Percentiles rank a stretch among this genome's conserved stretches.
phyloP scores from a whole-genome alignment of 2,329 filamentous ascomycete species.

The Aspergillus quadrilineatus region DNA sequence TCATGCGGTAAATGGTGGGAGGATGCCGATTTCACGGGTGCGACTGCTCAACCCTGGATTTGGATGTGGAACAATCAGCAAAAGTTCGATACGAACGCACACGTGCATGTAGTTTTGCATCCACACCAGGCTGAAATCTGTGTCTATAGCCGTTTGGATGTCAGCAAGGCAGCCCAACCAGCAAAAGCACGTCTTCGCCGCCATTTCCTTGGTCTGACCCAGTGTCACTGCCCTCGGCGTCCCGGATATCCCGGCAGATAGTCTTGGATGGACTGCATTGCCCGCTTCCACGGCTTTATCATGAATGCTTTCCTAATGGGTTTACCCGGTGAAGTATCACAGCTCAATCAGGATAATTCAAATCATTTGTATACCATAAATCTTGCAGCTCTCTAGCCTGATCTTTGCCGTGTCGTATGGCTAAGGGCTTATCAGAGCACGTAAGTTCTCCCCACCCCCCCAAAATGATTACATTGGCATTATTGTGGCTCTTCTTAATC shows the following conservation, averaged over 20 bases:
- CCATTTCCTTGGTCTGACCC: background rate
- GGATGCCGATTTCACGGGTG: conserved; percentile 1
- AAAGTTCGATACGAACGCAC: conserved; percentile 1
- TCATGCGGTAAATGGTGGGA: conserved; percentile 11
- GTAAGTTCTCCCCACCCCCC: conserved; percentile 2
- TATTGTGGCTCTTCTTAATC: background rate
- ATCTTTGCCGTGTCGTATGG: conserved; percentile 1
- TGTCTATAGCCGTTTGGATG: conserved; percentile 13
- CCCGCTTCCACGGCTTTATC: conserved; percentile 6
- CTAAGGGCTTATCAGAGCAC: conserved; percentile 5
- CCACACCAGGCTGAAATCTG: background rate
- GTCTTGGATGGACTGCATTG: background rate
- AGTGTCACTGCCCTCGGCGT: conserved; percentile 4
- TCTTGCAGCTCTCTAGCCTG: conserved; percentile 8
- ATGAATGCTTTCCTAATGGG: conserved; percentile 10
- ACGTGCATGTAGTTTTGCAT: conserved; percentile 8
- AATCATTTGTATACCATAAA: conserved; percentile 12
- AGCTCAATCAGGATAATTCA: conserved; percentile 9
- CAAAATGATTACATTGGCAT: conserved; percentile 2
- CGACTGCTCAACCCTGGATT: conserved; percentile 11
- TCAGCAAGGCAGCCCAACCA: conserved; percentile 7
- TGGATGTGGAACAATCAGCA: conserved; percentile 13
- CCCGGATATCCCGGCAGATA: conserved; percentile 1
- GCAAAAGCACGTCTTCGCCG: background rate
- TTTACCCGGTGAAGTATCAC: conserved; percentile 11